These are phyloP conservation scores for Citrus trifoliata DNA, from an alignment of 345 rosid genomes.

Conservation along the genomic window DNA sequence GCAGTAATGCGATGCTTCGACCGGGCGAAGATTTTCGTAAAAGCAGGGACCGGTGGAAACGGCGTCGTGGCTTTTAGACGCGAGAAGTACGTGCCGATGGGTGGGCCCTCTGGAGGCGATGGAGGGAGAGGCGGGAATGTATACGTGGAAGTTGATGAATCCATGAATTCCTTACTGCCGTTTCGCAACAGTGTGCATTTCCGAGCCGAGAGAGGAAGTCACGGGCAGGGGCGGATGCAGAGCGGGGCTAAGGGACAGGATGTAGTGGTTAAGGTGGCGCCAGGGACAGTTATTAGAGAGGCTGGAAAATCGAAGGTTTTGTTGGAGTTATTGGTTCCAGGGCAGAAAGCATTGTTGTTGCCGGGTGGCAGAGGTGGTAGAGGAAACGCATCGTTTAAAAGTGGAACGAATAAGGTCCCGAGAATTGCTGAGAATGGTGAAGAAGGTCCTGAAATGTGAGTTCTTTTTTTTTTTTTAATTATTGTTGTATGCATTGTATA, in stretches of 20 bases:
- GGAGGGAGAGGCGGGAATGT: conserved; percentile 96
- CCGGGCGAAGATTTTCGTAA: conserved; percentile 71
- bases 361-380: conserved; percentile 97
- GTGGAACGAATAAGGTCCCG: conserved; percentile 77
- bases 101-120: conserved; percentile 96
- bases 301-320: conserved; percentile 73
- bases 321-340: conserved; percentile 76
- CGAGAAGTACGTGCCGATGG: conserved; percentile 80
- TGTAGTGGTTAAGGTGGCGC: conserved; percentile 81
- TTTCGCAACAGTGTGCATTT: conserved; percentile 83
- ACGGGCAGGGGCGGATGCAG: conserved; percentile 76
- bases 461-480: conserved; percentile 1
- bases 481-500: background rate
- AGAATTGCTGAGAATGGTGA: conserved; percentile 96
- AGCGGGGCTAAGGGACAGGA: conserved; percentile 78
- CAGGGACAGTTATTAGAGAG: conserved; percentile 76
- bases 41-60: conserved; percentile 88
- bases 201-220: conserved; percentile 75
- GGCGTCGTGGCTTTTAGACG: conserved; percentile 90
- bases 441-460: conserved; percentile 96
- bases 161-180: conserved; percentile 82
- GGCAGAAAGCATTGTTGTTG: conserved; percentile 72
- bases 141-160: conserved; percentile 68
- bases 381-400: conserved; percentile 90
- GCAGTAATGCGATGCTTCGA: conserved; percentile 97